A percentile compares a stretch with the other conserved stretches of the same genome.
Conservation (phyloP, 768 basidiomycete genomes). For the Termitomyces bulborhizus region DNA sequence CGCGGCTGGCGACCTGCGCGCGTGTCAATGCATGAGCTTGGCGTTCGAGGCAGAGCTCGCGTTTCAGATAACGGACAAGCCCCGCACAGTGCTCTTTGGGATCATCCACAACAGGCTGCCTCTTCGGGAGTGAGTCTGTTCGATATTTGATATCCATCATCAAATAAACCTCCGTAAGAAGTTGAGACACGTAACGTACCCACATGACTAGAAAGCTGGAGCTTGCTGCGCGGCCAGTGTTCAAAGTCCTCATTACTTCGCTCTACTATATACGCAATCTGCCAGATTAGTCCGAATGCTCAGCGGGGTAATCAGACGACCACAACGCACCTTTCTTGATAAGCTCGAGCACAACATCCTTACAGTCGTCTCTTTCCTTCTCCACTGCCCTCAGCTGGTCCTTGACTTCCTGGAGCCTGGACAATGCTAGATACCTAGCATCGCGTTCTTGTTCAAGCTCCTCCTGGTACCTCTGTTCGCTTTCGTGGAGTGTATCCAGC, state of each 20-base stretch:
- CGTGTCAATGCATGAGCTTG: conserved; percentile 28
- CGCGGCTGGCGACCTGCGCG: conserved; percentile 39
- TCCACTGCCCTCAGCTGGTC: conserved; percentile 15
- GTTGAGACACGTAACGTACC: conserved; percentile 23
- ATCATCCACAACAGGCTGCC: not conserved
- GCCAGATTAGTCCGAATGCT: not conserved
- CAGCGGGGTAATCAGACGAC: not conserved
- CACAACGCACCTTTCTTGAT: conserved; percentile 42
- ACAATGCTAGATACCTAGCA: not conserved
- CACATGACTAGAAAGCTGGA: conserved; percentile 30
- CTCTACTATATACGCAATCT: conserved; percentile 21
- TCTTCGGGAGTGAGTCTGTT: not conserved
- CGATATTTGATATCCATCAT: not conserved
- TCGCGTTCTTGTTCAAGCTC: conserved; percentile 9
- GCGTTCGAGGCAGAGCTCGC: conserved; percentile 33
- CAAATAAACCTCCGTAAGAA: not conserved
- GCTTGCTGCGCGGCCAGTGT: conserved; percentile 36
- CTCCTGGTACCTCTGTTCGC: not conserved
- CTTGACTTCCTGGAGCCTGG: conserved; percentile 5
- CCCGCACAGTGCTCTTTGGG: conserved; percentile 1
- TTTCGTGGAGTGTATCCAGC: conserved; percentile 15
- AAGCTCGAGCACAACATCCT: conserved; percentile 38
- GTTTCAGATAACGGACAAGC: conserved; percentile 30
- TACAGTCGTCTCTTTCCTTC: conserved; percentile 39
- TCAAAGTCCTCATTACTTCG: conserved; percentile 34